Conservation (phyloP, 139 green algal species). For the Zygnema circumcarinatum region DNA sequence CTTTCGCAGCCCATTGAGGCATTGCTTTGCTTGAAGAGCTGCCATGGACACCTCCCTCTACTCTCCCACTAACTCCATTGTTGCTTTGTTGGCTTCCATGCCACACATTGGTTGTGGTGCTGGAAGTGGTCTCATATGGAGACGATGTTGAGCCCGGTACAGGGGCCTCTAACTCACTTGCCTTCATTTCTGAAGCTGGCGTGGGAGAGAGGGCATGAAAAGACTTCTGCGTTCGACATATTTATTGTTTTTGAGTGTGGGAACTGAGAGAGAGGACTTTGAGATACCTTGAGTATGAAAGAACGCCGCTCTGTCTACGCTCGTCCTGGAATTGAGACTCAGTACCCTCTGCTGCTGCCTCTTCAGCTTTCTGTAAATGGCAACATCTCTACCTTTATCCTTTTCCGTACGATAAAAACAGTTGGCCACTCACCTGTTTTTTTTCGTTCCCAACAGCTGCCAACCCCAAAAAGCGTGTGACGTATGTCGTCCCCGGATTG, state of each 20-base stretch:
- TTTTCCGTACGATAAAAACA: neutral
- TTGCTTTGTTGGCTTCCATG: conserved; percentile 9
- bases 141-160: conserved; percentile 54
- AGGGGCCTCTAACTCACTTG: conserved; percentile 29
- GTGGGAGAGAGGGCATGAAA: conserved; percentile 55
- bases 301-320: too few species aligned
- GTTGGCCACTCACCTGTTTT: conserved; percentile 64
- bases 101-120: neutral
- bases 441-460: conserved; percentile 67
- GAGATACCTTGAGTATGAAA: too few species aligned
- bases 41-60: neutral
- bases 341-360: conserved; percentile 21
- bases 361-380: conserved; percentile 20
- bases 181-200: conserved; percentile 10
- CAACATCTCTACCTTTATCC: neutral
- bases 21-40: neutral
- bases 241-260: too few species aligned
- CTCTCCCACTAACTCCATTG: neutral
- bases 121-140: conserved; percentile 38
- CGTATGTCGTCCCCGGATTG: conserved; percentile 68
- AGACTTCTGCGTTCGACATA: conserved; percentile 49
- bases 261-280: too few species aligned
- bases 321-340: too few species aligned
- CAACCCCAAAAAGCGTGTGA: conserved; percentile 88
- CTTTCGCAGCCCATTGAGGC: conserved; percentile 20